These are phyloP conservation scores for Annulohypoxylon moriforme DNA, from an alignment of 495 filamentous ascomycete species.

Conservation along the genomic window DNA sequence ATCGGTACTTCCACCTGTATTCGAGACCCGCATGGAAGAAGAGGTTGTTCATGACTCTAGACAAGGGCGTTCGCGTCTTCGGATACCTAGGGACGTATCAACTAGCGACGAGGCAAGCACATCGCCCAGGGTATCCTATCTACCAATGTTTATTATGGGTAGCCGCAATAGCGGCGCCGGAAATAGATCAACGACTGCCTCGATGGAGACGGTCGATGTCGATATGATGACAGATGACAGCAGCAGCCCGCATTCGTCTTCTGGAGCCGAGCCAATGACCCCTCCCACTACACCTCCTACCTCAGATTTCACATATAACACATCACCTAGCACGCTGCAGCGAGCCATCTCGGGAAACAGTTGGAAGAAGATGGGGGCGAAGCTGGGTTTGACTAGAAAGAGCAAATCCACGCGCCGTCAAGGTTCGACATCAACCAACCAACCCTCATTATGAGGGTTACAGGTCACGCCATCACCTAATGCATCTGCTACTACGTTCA, in stretches of 20 bases:
- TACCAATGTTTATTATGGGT: conserved; percentile 57
- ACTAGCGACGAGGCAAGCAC: conserved; percentile 52
- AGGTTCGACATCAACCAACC: conserved; percentile 54
- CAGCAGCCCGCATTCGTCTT: conserved; percentile 62
- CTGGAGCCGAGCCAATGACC: conserved; percentile 78
- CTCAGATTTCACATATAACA: conserved; percentile 65
- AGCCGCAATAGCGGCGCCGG: conserved; percentile 47
- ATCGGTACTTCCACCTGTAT: conserved; percentile 57
- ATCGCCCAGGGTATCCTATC: conserved; percentile 57
- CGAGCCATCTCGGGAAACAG: conserved; percentile 64
- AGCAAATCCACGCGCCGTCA: conserved; percentile 53
- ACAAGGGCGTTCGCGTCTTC: conserved; percentile 53
- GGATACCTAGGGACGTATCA: conserved; percentile 50
- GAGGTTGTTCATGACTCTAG: conserved; percentile 52
- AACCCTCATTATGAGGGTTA: conserved; percentile 62
- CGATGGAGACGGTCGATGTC: conserved; percentile 50
- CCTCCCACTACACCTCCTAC: conserved; percentile 87
- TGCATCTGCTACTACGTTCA: conserved; percentile 46
- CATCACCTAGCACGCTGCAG: conserved; percentile 63
- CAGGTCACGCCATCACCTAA: conserved; percentile 64
- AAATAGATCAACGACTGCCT: conserved; percentile 54
- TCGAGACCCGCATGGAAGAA: conserved; percentile 47
- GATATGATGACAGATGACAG: conserved; percentile 63
- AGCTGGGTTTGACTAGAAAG: conserved; percentile 76
- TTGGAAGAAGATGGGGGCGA: conserved; percentile 89